Conservation (phyloP, 495 filamentous ascomycete genomes). For the Chaetomium cochliodes region DNA sequence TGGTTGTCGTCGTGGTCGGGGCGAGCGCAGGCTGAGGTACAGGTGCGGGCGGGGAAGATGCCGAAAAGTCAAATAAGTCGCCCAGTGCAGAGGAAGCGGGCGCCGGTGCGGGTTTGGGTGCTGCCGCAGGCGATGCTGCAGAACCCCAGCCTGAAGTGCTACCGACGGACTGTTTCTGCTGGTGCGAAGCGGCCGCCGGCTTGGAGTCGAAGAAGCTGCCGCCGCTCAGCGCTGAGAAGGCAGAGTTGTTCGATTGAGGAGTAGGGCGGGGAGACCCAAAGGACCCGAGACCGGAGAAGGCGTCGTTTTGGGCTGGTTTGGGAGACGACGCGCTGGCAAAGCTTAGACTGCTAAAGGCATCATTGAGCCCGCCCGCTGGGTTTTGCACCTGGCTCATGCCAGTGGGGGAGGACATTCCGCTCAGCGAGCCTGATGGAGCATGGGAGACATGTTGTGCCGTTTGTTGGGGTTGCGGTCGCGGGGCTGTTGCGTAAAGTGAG, state of each 20-base stretch:
- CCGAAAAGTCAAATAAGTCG: slow-evolving; percentile 77
- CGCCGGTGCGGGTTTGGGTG: slow-evolving; percentile 43
- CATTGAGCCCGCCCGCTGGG: slow-evolving; percentile 72
- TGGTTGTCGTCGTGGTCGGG: slow-evolving; percentile 39
- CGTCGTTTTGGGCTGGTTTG: slow-evolving; percentile 53
- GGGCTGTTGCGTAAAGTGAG: slow-evolving; percentile 87
- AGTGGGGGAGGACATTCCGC: slow-evolving; percentile 57
- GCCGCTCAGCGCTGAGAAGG: slow-evolving; percentile 55
- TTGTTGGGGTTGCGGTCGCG: slow-evolving; percentile 60
- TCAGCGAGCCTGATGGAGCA: slow-evolving; percentile 40
- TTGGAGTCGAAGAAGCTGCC: slow-evolving; percentile 83
- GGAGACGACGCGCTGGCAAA: slow-evolving; percentile 61
- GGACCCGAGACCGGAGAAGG: slow-evolving; percentile 71
- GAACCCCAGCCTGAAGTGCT: slow-evolving; percentile 53
- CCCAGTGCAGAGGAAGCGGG: slow-evolving; percentile 55
- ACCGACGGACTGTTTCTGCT: slow-evolving; percentile 49
- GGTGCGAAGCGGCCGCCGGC: slow-evolving; percentile 53
- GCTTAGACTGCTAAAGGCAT: slow-evolving; percentile 82
- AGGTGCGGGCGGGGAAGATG: slow-evolving; percentile 47
- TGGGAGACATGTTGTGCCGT: slow-evolving; percentile 53
- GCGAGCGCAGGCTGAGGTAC: slow-evolving; percentile 48
- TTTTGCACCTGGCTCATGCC: slow-evolving; percentile 43
- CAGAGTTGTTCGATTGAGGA: slow-evolving; percentile 54
- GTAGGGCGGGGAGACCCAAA: slow-evolving; percentile 55
- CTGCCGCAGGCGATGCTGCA: slow-evolving; percentile 50